phyloP scores from a whole-genome alignment of 306 rosid genomes.

The Begonia peltatifolia region DNA sequence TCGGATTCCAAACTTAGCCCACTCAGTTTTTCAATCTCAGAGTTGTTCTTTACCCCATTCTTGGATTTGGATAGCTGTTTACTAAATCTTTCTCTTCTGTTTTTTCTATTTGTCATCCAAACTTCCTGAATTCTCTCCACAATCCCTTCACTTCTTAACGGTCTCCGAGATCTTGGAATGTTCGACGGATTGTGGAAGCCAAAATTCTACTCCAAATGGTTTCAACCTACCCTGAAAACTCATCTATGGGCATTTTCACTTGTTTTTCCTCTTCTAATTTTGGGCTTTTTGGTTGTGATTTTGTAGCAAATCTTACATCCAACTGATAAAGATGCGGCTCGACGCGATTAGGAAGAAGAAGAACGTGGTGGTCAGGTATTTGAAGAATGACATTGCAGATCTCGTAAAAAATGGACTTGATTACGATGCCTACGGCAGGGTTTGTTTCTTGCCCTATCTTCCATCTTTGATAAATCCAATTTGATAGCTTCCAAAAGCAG shows the following conservation, averaged over 20 bases:
- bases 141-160: no score
- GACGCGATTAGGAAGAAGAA: conserved; percentile 37
- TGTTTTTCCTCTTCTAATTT: no score
- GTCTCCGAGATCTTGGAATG: conserved; percentile 14
- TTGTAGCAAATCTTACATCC: conserved; percentile 39
- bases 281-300: not conserved
- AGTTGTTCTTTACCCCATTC: no score
- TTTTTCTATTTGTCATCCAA: no score
- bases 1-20: no score
- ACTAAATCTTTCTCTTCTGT: no score
- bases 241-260: no score
- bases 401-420: conserved; percentile 45
- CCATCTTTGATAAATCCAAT: not conserved
- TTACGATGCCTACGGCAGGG: conserved; percentile 56
- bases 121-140: no score
- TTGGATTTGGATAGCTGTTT: no score
- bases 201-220: conserved; percentile 57
- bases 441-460: conserved; percentile 7
- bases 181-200: conserved; percentile 42
- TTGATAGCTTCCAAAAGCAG: no score
- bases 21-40: no score
- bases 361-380: conserved; percentile 28
- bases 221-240: not conserved
- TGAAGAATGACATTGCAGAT: conserved; percentile 51
- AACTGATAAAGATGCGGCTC: conserved; percentile 25